A percentile compares a stretch with the other conserved stretches of the same genome.
These are phyloP conservation scores for Tremella mesenterica DNA, from an alignment of 768 basidiomycete species.

Conservation along the genomic window DNA sequence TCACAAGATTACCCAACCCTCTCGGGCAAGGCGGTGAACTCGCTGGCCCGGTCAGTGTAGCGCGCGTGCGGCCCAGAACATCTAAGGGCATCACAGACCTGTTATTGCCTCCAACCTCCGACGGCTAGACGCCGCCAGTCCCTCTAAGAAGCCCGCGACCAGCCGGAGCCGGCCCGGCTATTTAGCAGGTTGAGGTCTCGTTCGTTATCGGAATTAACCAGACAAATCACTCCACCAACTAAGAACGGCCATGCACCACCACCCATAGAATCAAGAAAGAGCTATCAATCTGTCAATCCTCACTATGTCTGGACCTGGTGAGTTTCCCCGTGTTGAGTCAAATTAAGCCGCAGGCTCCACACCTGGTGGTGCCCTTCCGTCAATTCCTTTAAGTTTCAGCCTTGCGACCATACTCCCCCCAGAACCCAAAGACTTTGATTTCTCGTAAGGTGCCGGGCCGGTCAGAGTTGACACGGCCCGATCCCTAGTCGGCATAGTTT, in stretches of 20 bases:
- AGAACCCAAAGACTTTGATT: conserved; percentile 85
- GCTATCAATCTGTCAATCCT: conserved; percentile 73
- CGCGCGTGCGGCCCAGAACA: conserved; percentile 79
- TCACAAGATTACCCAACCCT: conserved; percentile 70
- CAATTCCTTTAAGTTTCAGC: conserved; percentile 77
- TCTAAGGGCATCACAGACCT: conserved; percentile 87
- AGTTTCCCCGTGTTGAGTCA: conserved; percentile 75
- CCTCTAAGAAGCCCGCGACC: conserved; percentile 75
- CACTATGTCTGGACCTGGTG: conserved; percentile 70
- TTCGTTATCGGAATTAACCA: conserved; percentile 94
- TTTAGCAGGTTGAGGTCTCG: conserved; percentile 90
- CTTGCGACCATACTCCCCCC: conserved; percentile 67
- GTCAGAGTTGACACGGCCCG: conserved; percentile 61
- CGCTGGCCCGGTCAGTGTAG: conserved; percentile 85
- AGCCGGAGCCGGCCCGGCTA: conserved; percentile 69
- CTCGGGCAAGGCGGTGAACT: conserved; percentile 68
- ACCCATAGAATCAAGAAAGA: conserved; percentile 78
- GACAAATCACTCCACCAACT: conserved; percentile 90
- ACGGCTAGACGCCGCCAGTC: conserved; percentile 71
- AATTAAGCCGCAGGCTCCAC: conserved; percentile 76
- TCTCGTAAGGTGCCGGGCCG: conserved; percentile 72
- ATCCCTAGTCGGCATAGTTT: conserved; percentile 76
- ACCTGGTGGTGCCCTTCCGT: conserved; percentile 73
- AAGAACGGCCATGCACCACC: conserved; percentile 85
- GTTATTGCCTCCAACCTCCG: conserved; percentile 84